Conservation (phyloP, 2,329 filamentous ascomycete species). For the Pseudopithomyces chartarum region DNA sequence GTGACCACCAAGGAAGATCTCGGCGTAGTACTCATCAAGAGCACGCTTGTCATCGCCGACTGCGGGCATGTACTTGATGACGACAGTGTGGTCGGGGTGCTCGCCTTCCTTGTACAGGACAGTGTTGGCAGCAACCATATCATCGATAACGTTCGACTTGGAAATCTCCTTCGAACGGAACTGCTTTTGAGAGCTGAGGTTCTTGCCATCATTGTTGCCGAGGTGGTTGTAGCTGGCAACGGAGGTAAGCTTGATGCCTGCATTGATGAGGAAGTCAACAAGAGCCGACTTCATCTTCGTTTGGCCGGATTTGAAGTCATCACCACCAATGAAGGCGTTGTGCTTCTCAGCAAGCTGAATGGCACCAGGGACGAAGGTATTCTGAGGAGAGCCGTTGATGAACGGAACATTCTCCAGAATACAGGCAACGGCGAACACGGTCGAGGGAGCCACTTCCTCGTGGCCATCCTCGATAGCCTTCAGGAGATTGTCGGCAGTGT, state of each 20-base stretch:
- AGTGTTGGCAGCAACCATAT: constrained; percentile 96
- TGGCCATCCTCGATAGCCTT: constrained; percentile 86
- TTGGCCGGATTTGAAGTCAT: constrained; percentile 99
- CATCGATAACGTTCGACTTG: constrained; percentile 98
- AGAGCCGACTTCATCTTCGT: constrained; percentile 99
- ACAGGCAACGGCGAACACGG: constrained; percentile 91
- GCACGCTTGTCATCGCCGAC: constrained; percentile 99
- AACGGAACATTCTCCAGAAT: constrained; percentile 90
- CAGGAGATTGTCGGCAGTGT: constrained; percentile 93
- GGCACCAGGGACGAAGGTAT: constrained; percentile 95
- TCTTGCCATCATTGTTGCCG: constrained; percentile 99
- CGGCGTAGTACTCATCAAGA: constrained; percentile 97
- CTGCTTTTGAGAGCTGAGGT: constrained; percentile 94
- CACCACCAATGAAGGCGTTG: constrained; percentile 89
- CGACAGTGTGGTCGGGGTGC: constrained; percentile 96
- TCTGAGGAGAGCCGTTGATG: constrained; percentile 99
- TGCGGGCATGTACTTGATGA: constrained; percentile 99
- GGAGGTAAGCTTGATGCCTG: constrained; percentile 97
- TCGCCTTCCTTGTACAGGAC: constrained; percentile 90
- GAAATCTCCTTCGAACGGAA: constrained; percentile 99
- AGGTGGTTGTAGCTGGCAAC: constrained; percentile 99
- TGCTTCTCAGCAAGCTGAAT: constrained; percentile 87
- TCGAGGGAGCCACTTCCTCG: constrained; percentile 91
- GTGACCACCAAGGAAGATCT: constrained; percentile 98
- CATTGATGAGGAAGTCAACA: constrained; percentile 97